Percentiles rank a stretch among this genome's conserved stretches.
These are phyloP conservation scores for Podospora tetraspora DNA, from an alignment of 495 filamentous ascomycete genomes.

Conservation along the genomic window DNA sequence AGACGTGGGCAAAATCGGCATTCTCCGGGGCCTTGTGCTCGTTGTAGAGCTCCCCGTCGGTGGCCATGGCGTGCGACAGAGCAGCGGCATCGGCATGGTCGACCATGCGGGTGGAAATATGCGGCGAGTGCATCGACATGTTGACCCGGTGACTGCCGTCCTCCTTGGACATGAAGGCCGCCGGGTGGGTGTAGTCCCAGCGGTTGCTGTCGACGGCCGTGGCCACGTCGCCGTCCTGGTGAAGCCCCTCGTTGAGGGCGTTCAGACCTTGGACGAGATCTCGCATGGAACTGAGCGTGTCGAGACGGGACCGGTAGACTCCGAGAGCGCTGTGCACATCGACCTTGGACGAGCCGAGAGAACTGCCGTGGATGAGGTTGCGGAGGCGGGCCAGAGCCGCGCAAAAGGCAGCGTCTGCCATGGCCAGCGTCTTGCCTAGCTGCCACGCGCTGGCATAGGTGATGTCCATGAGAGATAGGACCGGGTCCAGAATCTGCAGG, in stretches of 20 bases:
- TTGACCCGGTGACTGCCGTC: neutral
- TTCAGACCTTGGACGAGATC: neutral
- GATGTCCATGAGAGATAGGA: slow-evolving; percentile 44
- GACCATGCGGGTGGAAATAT: neutral
- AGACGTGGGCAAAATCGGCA: slow-evolving; percentile 33
- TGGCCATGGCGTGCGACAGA: neutral
- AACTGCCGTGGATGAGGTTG: neutral
- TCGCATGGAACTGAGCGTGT: neutral
- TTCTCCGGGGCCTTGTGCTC: slow-evolving; percentile 25
- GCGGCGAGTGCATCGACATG: slow-evolving; percentile 4
- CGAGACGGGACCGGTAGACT: neutral
- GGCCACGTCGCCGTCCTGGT: neutral
- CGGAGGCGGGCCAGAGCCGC: slow-evolving; percentile 27
- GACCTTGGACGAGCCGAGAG: neutral
- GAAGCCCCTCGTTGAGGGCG: neutral
- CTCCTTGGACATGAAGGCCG: neutral
- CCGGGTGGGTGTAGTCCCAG: neutral
- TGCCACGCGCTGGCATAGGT: slow-evolving; percentile 46
- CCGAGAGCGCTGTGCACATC: neutral
- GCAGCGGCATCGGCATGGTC: neutral
- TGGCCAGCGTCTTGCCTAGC: slow-evolving; percentile 35
- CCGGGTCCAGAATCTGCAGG: slow-evolving; percentile 42
- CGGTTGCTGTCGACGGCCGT: neutral
- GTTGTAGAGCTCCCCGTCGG: slow-evolving; percentile 22
- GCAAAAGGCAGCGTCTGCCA: slow-evolving; percentile 27